A percentile compares a stretch with the other conserved stretches of the same genome.
Conservation (phyloP, 768 basidiomycete species). For the Leccinum incarnatum region DNA sequence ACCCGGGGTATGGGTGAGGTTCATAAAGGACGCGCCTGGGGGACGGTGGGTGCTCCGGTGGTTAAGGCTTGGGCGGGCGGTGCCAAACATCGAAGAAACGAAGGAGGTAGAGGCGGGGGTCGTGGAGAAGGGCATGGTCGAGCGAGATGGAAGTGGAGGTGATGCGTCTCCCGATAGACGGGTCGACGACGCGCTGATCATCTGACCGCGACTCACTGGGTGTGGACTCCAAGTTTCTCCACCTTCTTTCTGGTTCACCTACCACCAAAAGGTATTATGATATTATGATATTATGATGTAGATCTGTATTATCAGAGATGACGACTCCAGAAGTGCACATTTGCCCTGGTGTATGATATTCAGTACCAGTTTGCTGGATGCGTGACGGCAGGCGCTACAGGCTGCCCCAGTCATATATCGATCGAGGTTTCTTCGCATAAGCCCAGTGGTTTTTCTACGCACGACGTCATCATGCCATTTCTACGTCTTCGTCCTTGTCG, state of each 20-base stretch:
- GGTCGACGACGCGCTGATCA: slow-evolving; percentile 1
- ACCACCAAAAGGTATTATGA: not conserved
- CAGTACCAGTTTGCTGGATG: too few relatives aligned
- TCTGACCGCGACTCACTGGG: slow-evolving; percentile 1
- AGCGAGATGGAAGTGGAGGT: slow-evolving; percentile 1
- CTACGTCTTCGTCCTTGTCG: slow-evolving; percentile 47
- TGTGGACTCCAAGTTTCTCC: not conserved
- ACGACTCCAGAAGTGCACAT: too few relatives aligned
- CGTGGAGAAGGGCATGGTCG: not conserved
- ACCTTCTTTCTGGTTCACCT: not conserved
- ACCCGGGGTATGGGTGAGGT: slow-evolving; percentile 22
- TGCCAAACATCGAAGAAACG: slow-evolving; percentile 26
- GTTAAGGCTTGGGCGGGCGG: slow-evolving; percentile 13
- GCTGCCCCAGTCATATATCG: too few relatives aligned
- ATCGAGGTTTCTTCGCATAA: too few relatives aligned
- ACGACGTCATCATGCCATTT: slow-evolving; percentile 43
- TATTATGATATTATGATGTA: not conserved
- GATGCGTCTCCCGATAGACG: not conserved
- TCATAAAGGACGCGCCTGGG: slow-evolving; percentile 34
- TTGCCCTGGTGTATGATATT: too few relatives aligned
- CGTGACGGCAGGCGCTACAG: too few relatives aligned
- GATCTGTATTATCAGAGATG: not conserved
- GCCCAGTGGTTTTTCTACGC: not conserved
- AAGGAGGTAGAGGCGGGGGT: slow-evolving; percentile 7
- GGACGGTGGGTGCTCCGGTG: slow-evolving; percentile 26